Percentiles rank a stretch among this genome's conserved stretches.
phyloP scores from a whole-genome alignment of 2,329 filamentous ascomycete genomes.

The Pseudocercospora fuligena region DNA sequence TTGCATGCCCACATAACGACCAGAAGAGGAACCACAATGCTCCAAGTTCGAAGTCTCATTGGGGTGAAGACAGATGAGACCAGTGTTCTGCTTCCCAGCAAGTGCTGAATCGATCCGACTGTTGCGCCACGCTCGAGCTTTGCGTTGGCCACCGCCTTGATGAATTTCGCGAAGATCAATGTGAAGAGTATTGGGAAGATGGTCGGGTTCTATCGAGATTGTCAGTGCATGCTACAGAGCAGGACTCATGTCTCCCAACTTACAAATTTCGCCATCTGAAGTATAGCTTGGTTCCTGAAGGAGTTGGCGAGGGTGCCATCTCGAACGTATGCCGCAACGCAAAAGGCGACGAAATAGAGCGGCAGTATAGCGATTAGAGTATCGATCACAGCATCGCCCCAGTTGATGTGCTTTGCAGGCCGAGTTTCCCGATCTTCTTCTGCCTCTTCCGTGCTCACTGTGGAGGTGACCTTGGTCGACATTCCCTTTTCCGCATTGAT shows the following conservation, averaged over 20 bases:
- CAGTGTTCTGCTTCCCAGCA: slow-evolving; percentile 24
- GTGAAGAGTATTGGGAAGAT: slow-evolving; percentile 26
- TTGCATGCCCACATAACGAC: slow-evolving; percentile 7
- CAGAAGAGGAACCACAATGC: slow-evolving; percentile 12
- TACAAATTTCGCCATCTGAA: slow-evolving; percentile 22
- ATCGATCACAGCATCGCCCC: slow-evolving; percentile 18
- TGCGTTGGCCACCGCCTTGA: slow-evolving; percentile 22
- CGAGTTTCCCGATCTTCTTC: slow-evolving; percentile 14
- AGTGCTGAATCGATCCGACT: slow-evolving; percentile 21
- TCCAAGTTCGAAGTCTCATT: slow-evolving; percentile 14
- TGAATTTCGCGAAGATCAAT: slow-evolving; percentile 20
- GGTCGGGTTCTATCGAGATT: slow-evolving; percentile 17
- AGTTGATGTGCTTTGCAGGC: slow-evolving; percentile 13
- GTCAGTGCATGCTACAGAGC: not conserved
- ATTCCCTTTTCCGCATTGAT: not conserved
- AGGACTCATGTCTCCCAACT: not conserved
- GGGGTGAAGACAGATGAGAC: slow-evolving; percentile 18
- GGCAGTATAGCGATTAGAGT: slow-evolving; percentile 17
- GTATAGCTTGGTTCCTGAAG: slow-evolving; percentile 14
- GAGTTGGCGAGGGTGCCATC: slow-evolving; percentile 19
- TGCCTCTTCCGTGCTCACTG: not conserved
- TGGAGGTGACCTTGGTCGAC: not conserved
- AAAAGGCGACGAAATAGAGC: slow-evolving; percentile 24
- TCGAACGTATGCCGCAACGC: slow-evolving; percentile 14
- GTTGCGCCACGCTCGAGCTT: slow-evolving; percentile 23